Base-by-base conservation (phyloP, 768 basidiomycete genomes). In the Pleurotus djamor region DNA sequence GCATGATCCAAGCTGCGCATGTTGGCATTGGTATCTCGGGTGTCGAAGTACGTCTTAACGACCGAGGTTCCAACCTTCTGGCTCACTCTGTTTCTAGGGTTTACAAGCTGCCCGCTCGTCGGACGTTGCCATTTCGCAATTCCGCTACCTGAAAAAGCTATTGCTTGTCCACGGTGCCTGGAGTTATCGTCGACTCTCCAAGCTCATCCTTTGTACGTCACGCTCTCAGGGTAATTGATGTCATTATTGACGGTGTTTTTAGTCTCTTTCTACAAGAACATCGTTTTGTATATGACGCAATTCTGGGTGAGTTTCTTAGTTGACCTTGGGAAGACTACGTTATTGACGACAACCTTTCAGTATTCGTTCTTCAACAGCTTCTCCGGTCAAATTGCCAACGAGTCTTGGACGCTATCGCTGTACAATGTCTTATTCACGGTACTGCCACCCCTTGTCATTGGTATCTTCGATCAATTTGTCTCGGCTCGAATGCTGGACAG, bases 191-290 rank as follows among this genome's bases (percentile, higher is more conserved):
- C 83, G 97, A 36, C 71, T 99, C 59, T 96, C 95, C 12, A 98
- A 96, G 71, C 82, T 99, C 59, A 96, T 98, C 67, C 80, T 99
- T 7, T 99, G 96, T 96, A 69, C 62, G 94, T 82, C 6, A 48
- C 34, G 35, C 9, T 41, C 7, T 38, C 21, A 16, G 16, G 8
- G 13, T 17, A 28, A 17, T 12, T 48, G 12, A 5, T 6, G 17
- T 14, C 34, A 21, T 50, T 37, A 54, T 56, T 66, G 28, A 68
- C 36, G 1, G 28, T 48, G 21, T 13, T 50, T 12, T 35, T 67
- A 97, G 95, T 92, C 74, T 97, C 95, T 1, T 98, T 99, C 78
- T 99, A 98, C 81, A 99, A 99, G 72, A 99, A 99, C 72, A 98
- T 98, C 62, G 89, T 90, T 34, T 81, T 99, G 13, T 98, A 98